Evolutionary conservation across 306 rosid species (phyloP).

Genomic region (Lagenaria siceraria): DNA sequence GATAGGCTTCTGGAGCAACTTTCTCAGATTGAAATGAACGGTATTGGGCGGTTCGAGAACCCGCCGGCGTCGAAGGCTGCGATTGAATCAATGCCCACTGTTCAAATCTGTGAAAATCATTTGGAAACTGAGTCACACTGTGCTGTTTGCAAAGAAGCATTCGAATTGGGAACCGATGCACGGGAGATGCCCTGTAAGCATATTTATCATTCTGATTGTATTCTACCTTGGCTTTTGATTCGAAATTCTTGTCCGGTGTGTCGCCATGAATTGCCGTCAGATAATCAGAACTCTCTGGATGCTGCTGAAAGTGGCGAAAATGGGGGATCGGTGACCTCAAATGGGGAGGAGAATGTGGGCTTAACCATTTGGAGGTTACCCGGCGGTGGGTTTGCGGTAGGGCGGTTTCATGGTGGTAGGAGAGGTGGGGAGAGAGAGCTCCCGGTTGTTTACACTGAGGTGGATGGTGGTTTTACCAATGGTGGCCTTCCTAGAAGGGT

Average conservation of each 20-base stretch:
- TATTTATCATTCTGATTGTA: constrained; percentile 65
- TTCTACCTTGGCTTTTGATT: constrained; percentile 70
- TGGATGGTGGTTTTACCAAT: constrained; percentile 61
- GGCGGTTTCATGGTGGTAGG: constrained; percentile 56
- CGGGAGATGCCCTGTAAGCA: constrained; percentile 86
- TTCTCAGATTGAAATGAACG: constrained; percentile 57
- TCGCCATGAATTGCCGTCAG: constrained; percentile 56
- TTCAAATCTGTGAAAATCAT: constrained; percentile 33
- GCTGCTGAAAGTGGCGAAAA: background rate
- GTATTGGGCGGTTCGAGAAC: constrained; percentile 43
- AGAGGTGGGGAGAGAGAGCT: constrained; percentile 61
- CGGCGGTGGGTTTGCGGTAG: constrained; percentile 82
- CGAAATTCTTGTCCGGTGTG: constrained; percentile 87
- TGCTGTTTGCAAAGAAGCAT: constrained; percentile 66
- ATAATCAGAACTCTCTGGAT: constrained; percentile 3
- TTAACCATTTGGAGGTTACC: constrained; percentile 87
- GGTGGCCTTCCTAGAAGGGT: constrained; percentile 56
- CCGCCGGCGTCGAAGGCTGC: constrained; percentile 70
- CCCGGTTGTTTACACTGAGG: constrained; percentile 69
- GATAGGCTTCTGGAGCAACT: constrained; percentile 68
- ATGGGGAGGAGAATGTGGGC: constrained; percentile 41
- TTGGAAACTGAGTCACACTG: constrained; percentile 43
- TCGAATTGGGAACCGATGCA: constrained; percentile 37
- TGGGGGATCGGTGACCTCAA: background rate
- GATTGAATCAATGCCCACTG: constrained; percentile 58